Base-by-base conservation (phyloP, 2,329 filamentous ascomycete genomes). In the Diaporthe vaccinii region DNA sequence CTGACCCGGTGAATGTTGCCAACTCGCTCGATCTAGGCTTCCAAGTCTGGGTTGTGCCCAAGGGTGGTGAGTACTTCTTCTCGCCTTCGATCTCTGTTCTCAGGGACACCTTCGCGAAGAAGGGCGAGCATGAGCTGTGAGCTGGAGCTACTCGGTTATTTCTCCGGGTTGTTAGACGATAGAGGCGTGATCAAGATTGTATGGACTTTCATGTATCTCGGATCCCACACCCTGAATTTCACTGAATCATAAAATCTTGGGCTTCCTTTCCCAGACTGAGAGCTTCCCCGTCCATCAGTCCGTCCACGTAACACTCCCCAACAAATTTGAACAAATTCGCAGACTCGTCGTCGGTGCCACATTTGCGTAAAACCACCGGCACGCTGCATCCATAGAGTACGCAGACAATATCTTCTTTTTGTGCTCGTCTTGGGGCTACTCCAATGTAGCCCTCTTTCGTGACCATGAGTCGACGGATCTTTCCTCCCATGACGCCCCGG, bases 1-100 rank as follows among this genome's bases (percentile, higher is more conserved):
- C 77, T 12, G 77, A 81, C 22, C 77, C 78, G 20, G 77, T 80
- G 73, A 78, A 77, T 8, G 70, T 73, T 5, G 72, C 75, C 3
- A 69, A 78, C 20, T 77, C 77, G 1, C 74, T 78, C 17, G 75
- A 74, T 34, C 58, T 82, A n/a, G 31, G 78, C n/a, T 77, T 80
- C 49, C 76, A 78, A 61, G 79, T 79, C 70, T 87, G 86, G 83
- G 85, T 87, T 4, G 78, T 85, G 46, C 81, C 84, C 0, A 82
- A 79, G 39, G 86, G 86, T 20, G 86, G 86, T 6, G 86, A 87
- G 74, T 87, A 87, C 73, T 86, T 87, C 80, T 87, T 87, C 78
- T 82, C 84, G 34, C 86, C 86, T 9, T 86, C 84, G 2, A 82
- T 87, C 57, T 72, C 79, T 28, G 79, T 81, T 1, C 76, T 84